Base-by-base conservation (phyloP, 1,139 yeast species). In the Groenewaldozyma auringiensis region DNA sequence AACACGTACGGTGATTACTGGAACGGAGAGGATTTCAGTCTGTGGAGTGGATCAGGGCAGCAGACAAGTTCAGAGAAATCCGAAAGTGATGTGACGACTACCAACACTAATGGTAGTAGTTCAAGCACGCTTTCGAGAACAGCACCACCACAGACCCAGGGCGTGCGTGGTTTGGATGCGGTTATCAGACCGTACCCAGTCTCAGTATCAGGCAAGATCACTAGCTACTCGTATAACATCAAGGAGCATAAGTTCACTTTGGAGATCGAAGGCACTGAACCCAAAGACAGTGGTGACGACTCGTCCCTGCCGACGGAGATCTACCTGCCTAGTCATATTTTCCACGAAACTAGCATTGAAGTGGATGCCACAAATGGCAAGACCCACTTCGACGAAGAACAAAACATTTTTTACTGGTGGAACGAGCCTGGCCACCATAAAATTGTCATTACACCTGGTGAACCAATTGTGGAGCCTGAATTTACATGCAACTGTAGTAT, bases 11-110 rank as follows among this genome's bases (percentile, higher is more conserved):
- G 96, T 0, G 96, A 87, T 60, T 64, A 74, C 37, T 87, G 95
- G 94, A 87, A 87, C 58, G 78, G 84, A 53, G 96, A 87, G 59
- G 96, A 87, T 61, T 86, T 87, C 57, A 83, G 95, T 1, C 76
- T 87, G 50, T 85, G 84, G 85, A 81, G 88, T 9, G 22, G 22
- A 18, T 11, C 53, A 48, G 16, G 8, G 46, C 58, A 45, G 46
- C 57, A 22, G n/a, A 33, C 36, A 22, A 55, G 39, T 48, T 18
- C 21, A 45, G 36, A 43, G 20, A 34, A 40, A 17, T 21, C 37
- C 11, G 35, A 37, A 13, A 22, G 6, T 8, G 40, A 27, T 18
- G n/a, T 18, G 21, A 14, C 27, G 21, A 18, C 42, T 21, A 29
- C 13, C 9, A 14, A 25, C 2, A 33, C 14, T 8, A 21, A n/a